Base-by-base conservation (phyloP, 1,284 basidiomycete species). In the Bjerkandera adusta region DNA sequence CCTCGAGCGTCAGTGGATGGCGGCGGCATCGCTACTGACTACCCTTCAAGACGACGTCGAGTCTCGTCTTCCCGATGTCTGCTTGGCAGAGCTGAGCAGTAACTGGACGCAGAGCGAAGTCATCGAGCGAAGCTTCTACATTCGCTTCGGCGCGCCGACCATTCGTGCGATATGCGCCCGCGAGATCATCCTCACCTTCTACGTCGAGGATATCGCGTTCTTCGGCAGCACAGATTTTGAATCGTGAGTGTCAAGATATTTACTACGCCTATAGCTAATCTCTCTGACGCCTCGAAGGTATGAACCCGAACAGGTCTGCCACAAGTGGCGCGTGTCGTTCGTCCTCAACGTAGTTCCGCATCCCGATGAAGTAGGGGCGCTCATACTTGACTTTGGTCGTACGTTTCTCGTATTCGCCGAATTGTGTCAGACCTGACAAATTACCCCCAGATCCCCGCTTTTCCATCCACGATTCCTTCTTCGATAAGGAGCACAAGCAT, bases 161-260 rank as follows among this genome's bases (percentile, higher is more conserved):
- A 55, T 68, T 50, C 53, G 54, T 26, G 55, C 62, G 2, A 45
- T 67, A 7, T 68, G 66, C 50, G 50, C 57, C 7, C 52, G 51
- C 12, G 66, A 68, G 53, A 60, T 61, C 18, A 51, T 68, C 22
- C 24, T 66, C 2, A 55, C 57, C 47, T 62, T 66, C 55, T 51
- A 55, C 36, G 47, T 67, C 20, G 55, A 63, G 36, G 20, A 7
- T 38, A 22, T 13, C 11, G 21, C 12, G 36, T 38, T 4, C n/a
- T n/a, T 30, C n/a, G n/a, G 8, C 27, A 8, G 27, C n/a, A 8
- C n/a, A 8, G 8, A n/a, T 30, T 30, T n/a, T 30, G 8, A 30
- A 30, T 30, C 8, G 8, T 30, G 27, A 30, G 8, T n/a, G 8
- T 30, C n/a, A n/a, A 8, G 8, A 30, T 8, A 20, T 35, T 3